A percentile compares a stretch with the other conserved stretches of the same genome.
Conservation (phyloP, 805 yeast genomes). For the Cyberlindnera petersonii region DNA sequence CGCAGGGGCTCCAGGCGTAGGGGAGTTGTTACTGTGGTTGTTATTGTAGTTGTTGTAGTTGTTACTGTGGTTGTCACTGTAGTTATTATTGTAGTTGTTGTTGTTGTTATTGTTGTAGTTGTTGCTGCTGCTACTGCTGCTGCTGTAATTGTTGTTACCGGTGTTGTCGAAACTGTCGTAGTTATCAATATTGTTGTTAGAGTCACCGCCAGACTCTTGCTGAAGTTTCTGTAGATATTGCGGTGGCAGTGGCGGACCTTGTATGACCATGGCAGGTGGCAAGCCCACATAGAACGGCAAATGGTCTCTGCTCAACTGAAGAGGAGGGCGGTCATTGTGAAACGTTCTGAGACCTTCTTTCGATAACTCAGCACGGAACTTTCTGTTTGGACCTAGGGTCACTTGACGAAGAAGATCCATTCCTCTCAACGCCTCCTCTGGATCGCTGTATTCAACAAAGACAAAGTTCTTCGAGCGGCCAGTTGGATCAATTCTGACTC, state of each 20-base stretch:
- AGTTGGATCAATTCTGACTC: slow-evolving; percentile 35
- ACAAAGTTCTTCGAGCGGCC: slow-evolving; percentile 65
- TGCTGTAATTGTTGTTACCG: slow-evolving; percentile 3
- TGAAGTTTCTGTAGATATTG: slow-evolving; percentile 1
- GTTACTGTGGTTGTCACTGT: slow-evolving; percentile 9
- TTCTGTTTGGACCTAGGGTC: slow-evolving; percentile 40
- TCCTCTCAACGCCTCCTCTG: slow-evolving; percentile 52
- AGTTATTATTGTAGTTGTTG: slow-evolving; percentile 4
- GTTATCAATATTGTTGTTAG: too few relatives aligned
- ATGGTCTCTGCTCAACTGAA: slow-evolving; percentile 41
- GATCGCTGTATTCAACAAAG: slow-evolving; percentile 53
- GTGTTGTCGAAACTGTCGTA: too few relatives aligned
- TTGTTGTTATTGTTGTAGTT: slow-evolving; percentile 12
- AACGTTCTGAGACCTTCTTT: slow-evolving; percentile 50
- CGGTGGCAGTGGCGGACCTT: slow-evolving; percentile 1
- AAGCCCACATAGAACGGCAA: slow-evolving; percentile 56
- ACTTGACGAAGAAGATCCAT: slow-evolving; percentile 41
- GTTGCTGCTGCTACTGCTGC: slow-evolving; percentile 3
- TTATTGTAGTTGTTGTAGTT: slow-evolving; percentile 7
- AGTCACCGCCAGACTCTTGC: too few relatives aligned
- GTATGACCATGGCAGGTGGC: slow-evolving; percentile 34
- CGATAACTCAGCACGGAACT: slow-evolving; percentile 53
- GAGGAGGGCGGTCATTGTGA: slow-evolving; percentile 37
- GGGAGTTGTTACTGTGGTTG: too few relatives aligned
- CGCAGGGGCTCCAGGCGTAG: too few relatives aligned